Evolutionary conservation across 768 basidiomycete species (phyloP).

Genomic region (Russula olivacea): DNA sequence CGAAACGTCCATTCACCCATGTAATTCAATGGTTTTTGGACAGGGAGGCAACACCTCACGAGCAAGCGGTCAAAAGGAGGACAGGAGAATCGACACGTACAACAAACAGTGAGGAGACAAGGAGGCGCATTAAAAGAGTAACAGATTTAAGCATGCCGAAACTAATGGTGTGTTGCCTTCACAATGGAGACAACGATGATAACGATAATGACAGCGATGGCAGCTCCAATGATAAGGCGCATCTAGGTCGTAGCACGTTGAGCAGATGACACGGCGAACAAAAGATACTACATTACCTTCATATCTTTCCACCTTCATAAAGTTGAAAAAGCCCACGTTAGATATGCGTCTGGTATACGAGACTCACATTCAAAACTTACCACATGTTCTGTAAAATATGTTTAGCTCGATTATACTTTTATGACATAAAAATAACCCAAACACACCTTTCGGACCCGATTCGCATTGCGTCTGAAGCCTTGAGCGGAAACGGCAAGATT

Average conservation of each 20-base stretch:
- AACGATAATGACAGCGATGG: conserved; percentile 83
- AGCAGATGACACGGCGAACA: conserved; percentile 17
- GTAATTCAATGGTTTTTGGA: conserved; percentile 8
- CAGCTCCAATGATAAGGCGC: conserved; percentile 93
- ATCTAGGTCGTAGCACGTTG: conserved; percentile 46
- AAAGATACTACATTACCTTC: conserved; percentile 53
- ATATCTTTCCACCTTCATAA: conserved; percentile 88
- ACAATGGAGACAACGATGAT: conserved; percentile 96
- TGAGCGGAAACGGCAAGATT: conserved; percentile 98
- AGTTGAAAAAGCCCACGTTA: background rate
- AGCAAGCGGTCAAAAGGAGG: conserved; percentile 5
- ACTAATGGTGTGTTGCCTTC: conserved; percentile 59
- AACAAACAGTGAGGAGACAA: conserved; percentile 17
- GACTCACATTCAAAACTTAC: conserved; percentile 42
- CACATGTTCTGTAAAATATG: conserved; percentile 69
- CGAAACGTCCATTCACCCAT: conserved; percentile 8
- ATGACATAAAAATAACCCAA: background rate
- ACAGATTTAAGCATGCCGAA: conserved; percentile 16
- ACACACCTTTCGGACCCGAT: conserved; percentile 92
- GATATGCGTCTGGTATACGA: background rate
- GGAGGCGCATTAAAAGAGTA: conserved; percentile 16
- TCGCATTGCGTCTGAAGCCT: conserved; percentile 95
- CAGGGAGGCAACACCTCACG: conserved; percentile 4
- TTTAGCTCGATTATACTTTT: conserved; percentile 5
- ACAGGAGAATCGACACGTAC: conserved; percentile 22